Evolutionary conservation across 169 alveolate genomes (phyloP), one percentile per base, ranked within the genome.

Genomic region (Cryptosporidium xiaoi): DNA sequence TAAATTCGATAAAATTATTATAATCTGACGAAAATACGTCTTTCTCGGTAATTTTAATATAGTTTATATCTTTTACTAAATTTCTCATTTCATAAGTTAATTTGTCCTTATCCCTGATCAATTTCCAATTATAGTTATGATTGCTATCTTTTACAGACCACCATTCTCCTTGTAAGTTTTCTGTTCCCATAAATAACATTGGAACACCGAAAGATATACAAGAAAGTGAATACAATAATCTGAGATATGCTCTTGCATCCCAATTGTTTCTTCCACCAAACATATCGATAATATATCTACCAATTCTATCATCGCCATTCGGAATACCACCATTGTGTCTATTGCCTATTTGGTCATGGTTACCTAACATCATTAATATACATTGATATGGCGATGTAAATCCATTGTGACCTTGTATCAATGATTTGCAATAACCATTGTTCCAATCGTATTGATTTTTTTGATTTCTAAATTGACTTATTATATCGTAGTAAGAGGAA

Each of bases 151-250:
- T 77, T n/a, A 64, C 90, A 3, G 90, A 50, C 93, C 93, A 91
- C 90, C 90, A 91, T 6, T 53, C 67, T 15, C 84, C 92, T 46
- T 91, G 93, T 15, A 40, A 82, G 46, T 71, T 84, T 60, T 91
- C 93, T 2, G 90, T 65, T 33, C 93, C 93, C 92, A 84, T 84
- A 29, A 91, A 91, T 50, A 91, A 27, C 93, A 91, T 84, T 53
- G 93, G 93, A 3, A 84, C 66, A 66, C 92, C 89, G 65, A 71
- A 48, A 46, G 64, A 65, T 71, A 90, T 90, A 66, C 90, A 71
- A 24, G 53, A 64, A 36, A 68, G 15, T 10, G 65, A 84, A 36
- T 51, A 90, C 90, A 90, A 83, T 83, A 90, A 71, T 51, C 93
- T 66, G 64, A 90, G 65, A 71, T 90, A 84, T 33, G 93, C 90